A percentile compares a stretch with the other conserved stretches of the same genome.
These are phyloP conservation scores for Cymbopogon citratus DNA, from an alignment of 176 grass and related monocot genomes.

Conservation along the genomic window DNA sequence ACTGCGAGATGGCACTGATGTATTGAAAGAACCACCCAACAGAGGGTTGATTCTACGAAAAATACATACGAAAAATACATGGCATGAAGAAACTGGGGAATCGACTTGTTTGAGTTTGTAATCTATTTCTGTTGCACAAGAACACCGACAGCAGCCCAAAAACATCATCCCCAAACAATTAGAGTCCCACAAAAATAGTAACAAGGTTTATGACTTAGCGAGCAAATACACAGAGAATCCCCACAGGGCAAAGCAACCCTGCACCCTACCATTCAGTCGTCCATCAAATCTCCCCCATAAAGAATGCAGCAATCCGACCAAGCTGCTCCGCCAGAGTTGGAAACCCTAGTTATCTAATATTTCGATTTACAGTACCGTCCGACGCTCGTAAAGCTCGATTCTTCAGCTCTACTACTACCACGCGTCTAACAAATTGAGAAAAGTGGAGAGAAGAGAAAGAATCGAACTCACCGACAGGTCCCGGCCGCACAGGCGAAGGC, in stretches of 20 bases:
- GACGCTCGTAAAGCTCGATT: not conserved
- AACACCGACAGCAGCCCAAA: not conserved
- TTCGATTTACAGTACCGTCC: not conserved
- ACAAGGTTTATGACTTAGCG: not conserved
- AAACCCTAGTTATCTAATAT: not conserved
- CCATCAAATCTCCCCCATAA: not conserved
- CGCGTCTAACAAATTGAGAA: not conserved
- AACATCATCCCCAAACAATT: not conserved
- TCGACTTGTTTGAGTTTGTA: not conserved
- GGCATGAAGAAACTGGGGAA: not conserved
- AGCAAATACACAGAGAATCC: not conserved
- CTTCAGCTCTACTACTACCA: not conserved
- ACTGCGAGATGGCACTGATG: not conserved
- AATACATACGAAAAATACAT: not conserved
- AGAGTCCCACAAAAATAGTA: not conserved
- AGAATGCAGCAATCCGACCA: conserved; percentile 24
- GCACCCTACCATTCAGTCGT: not conserved
- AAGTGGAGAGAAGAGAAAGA: not conserved
- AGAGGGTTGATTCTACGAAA: not conserved
- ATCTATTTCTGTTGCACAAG: not conserved
- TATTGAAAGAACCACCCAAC: not conserved
- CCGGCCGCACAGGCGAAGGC: not conserved
- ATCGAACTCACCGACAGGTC: conserved; percentile 7
- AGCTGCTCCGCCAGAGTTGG: not conserved
- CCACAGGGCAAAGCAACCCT: not conserved